Evolutionary conservation across 2,329 filamentous ascomycete species (phyloP), one percentile per base, ranked within the genome.

Genomic region (Akanthomyces muscarius): DNA sequence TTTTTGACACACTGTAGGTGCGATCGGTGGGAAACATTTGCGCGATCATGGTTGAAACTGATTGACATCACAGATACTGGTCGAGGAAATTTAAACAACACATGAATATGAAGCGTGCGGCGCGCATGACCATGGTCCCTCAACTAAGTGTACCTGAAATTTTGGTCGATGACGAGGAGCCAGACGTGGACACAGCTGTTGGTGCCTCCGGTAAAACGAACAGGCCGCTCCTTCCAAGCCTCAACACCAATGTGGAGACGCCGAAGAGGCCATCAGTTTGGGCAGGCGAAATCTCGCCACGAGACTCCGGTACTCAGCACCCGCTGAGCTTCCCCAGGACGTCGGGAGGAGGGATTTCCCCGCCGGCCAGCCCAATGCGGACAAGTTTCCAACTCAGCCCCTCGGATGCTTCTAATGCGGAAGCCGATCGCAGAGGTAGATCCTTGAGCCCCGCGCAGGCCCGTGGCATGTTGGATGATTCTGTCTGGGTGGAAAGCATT

Each of bases 401-500:
- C 45, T 72, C 71, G 21, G 68, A 67, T 47, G 65, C 67, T 54
- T 64, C 68, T 1, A 66, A 68, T 23, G 72, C 71, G 41, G 70
- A 73, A 16, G 84, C 81, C 71, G 85, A 85, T 68, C 79, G 88
- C 50, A 84, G 87, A 28, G 86, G 84, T 61, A 92, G 89, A 74
- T 81, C 83, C 5, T 88, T 93, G 63, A 91, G 86, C 70, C 87
- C 89, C 56, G 85, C 88, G 54, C 89, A 92, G 70, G 90, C 96
- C 68, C 86, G 93, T 74, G 87, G 92, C 68, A 90, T 95, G 72
- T 83, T 98, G 61, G 91, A 95, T 70, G 90, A 94, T 71, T 95
- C 91, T 21, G 89, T 90, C 18, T 98, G 94, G 94, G 91, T 94
- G 58, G 91, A 96, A 77, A 96, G 91, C 79, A 92, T 97, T 67